phyloP scores from a whole-genome alignment of 352 stramenopile species.

The Pythium volutum region DNA sequence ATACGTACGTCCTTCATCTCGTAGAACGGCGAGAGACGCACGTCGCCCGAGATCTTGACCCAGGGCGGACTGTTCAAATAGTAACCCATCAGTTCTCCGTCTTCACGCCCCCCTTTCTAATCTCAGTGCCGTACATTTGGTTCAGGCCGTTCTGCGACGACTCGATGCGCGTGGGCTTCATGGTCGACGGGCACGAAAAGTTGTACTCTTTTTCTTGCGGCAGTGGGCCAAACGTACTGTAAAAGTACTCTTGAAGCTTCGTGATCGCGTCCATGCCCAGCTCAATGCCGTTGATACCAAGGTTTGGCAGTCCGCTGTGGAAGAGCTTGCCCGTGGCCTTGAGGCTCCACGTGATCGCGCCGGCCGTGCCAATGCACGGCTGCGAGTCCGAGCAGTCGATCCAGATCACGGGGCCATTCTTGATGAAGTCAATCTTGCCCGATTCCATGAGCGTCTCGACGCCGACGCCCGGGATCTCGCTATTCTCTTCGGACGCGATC shows the following conservation, averaged over 20 bases:
- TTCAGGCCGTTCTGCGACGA: slow-evolving; percentile 77
- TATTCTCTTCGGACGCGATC: slow-evolving; percentile 89
- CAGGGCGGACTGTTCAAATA: slow-evolving; percentile 79
- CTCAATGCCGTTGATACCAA: slow-evolving; percentile 90
- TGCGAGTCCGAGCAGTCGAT: slow-evolving; percentile 91
- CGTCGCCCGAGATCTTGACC: slow-evolving; percentile 88
- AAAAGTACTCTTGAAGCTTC: slow-evolving; percentile 89
- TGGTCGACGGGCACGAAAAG: slow-evolving; percentile 85
- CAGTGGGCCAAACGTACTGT: slow-evolving; percentile 83
- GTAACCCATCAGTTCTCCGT: background rate
- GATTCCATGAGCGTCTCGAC: slow-evolving; percentile 88
- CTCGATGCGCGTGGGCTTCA: slow-evolving; percentile 87
- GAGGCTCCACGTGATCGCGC: slow-evolving; percentile 85
- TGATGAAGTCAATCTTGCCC: slow-evolving; percentile 90
- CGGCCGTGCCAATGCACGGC: slow-evolving; percentile 90
- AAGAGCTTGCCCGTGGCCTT: slow-evolving; percentile 92
- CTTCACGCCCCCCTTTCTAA: background rate
- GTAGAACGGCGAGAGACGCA: slow-evolving; percentile 92
- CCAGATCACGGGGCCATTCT: slow-evolving; percentile 92
- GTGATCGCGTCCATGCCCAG: slow-evolving; percentile 82
- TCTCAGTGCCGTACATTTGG: slow-evolving; percentile 55
- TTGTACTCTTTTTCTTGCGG: slow-evolving; percentile 88
- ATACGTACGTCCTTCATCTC: slow-evolving; percentile 80
- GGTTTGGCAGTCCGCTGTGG: slow-evolving; percentile 87
- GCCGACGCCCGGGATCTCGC: slow-evolving; percentile 79